Base-by-base conservation (phyloP, 257 asterid species). In the Handroanthus guayacan region DNA sequence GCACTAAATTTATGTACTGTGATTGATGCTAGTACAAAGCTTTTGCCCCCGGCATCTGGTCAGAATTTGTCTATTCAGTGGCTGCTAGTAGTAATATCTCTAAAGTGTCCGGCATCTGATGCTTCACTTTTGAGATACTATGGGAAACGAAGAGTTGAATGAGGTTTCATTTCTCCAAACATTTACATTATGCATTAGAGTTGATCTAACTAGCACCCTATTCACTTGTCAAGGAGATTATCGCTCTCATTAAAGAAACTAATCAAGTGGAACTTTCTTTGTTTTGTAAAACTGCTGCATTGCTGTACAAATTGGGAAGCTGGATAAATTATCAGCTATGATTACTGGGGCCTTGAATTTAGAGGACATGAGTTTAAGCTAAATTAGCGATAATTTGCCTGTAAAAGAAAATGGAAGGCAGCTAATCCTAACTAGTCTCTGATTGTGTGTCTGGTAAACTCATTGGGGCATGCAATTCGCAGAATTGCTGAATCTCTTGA, bases 1-100 rank as follows among this genome's bases (percentile, higher is more conserved):
- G 66, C 68, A 25, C 12, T 44, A 54, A 78, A 13, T 52, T 69
- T 48, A 47, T 74, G 74, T 60, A 25, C 20, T 37, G 58, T 45
- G 71, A 58, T 37, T 58, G 76, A 31, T 62, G 25, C 31, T 41
- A 48, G 62, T 41, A 6, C 48, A 57, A 36, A 31, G 43, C 18
- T 78, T 34, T 68, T 62, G 79, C 44, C 34, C 36, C 4, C 31
- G n/a, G n/a, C n/a, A n/a, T n/a, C n/a, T n/a, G n/a, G 47, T 77
- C 39, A 48, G 62, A 60, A 1, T 56, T 2, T 39, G 8, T 25
- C 34, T 20, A 39, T 47, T 37, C 58, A 58, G 17, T 58, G 58
- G 25, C 69, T 69, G 62, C 25, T 6, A 18, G n/a, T 6, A 62
- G 36, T 60, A 31, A 54, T 64, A 66, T 58, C 62, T 62, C 25